Evolutionary conservation across 306 rosid species (phyloP), one percentile per base, ranked within the genome.

Genomic region (Quercus ilex): DNA sequence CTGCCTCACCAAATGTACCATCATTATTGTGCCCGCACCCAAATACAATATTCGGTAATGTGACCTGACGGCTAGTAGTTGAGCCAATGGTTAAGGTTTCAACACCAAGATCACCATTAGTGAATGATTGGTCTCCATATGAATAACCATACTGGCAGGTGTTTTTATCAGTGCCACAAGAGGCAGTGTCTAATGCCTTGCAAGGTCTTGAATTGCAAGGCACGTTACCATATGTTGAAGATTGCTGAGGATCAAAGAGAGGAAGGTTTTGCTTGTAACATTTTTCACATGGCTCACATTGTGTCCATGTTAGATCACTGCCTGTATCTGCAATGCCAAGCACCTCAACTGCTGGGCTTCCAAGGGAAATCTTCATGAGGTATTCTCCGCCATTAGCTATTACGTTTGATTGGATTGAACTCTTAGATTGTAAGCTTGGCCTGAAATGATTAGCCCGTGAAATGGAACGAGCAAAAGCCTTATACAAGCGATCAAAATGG

Each of bases 251-350:
- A 31, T 91, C 71, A 49, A 83, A 92, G 12, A 91, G 53, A 2
- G 87, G 87, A 0, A 57, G 81, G 19, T 18, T 74, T 77, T 92
- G 94, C 18, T 87, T 74, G 86, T 79, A 88, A 72, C 94, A 92
- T 4, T 71, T 6, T 4, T 11, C 41, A 69, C 93, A 91, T 17
- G 93, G 95, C 71, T 80, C 51, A 77, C 92, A 92, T 19, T 92
- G 97, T 2, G 87, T 83, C 96, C 93, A 90, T 0, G 74, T 88
- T 0, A 90, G 89, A 21, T 89, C 96, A 23, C 97, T 90, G 18
- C 97, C 96, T 0, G 91, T 89, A 68, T 92, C 97, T 0, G 81
- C 91, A 7, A 89, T 80, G 6, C 85, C 93, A n/a, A 85, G 65
- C 10, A 85, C 4, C 38, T 81, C 59, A 2, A 84, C 74, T 0